Evolutionary conservation across 2,329 filamentous ascomycete genomes (phyloP).

Genomic region (Diplodia mutila): DNA sequence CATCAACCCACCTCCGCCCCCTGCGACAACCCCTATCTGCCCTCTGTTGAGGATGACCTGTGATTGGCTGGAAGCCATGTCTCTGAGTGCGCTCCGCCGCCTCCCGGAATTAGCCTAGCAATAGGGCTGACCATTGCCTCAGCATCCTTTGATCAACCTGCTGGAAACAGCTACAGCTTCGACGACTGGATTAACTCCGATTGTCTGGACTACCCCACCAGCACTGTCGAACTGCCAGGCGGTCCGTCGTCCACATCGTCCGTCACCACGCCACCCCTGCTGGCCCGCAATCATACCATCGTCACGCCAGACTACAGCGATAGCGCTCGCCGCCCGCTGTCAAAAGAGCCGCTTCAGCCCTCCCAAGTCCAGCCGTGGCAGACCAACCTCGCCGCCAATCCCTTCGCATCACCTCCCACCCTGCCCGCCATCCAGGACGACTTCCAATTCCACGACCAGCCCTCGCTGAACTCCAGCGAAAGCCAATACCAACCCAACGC

Average conservation of each 20-base stretch:
- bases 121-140: conserved; percentile 23
- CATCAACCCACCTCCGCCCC: conserved; percentile 10
- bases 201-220: conserved; percentile 36
- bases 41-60: conserved; percentile 17
- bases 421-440: conserved; percentile 23
- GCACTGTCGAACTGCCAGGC: conserved; percentile 32
- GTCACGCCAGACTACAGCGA: conserved; percentile 21
- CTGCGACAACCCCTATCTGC: background rate
- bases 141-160: conserved; percentile 25
- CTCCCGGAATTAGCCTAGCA: conserved; percentile 13
- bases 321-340: conserved; percentile 12
- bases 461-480: background rate
- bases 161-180: conserved; percentile 28
- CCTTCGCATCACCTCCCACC: conserved; percentile 7
- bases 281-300: conserved; percentile 26
- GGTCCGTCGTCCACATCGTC: conserved; percentile 18
- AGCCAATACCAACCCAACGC: background rate
- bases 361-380: conserved; percentile 19
- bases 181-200: conserved; percentile 37
- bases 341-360: conserved; percentile 26
- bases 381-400: conserved; percentile 22
- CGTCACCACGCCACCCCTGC: conserved; percentile 27
- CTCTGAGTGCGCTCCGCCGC: conserved; percentile 24
- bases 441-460: conserved; percentile 4
- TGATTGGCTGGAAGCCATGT: conserved; percentile 26